These are phyloP conservation scores for Fusarium haematococcum DNA, from an alignment of 2,329 filamentous ascomycete genomes.

Conservation along the genomic window DNA sequence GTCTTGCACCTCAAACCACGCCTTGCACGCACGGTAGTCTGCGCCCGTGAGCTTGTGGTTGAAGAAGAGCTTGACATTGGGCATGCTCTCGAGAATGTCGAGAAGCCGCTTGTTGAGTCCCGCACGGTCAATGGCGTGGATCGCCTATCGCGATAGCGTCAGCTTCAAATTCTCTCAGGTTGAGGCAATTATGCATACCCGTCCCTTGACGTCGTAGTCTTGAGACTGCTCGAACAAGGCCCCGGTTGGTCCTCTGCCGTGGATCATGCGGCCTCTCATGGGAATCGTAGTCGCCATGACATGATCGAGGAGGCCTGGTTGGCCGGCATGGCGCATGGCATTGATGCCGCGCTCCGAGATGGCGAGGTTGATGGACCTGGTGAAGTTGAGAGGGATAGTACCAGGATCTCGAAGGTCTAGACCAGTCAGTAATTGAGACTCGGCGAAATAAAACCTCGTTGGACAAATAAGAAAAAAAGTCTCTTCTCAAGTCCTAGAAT, in stretches of 20 bases:
- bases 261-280: slow-evolving; percentile 97
- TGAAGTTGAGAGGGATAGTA: slow-evolving; percentile 91
- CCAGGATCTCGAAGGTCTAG: slow-evolving; percentile 86
- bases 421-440: slow-evolving; percentile 34
- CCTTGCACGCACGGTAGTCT: slow-evolving; percentile 81
- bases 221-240: slow-evolving; percentile 84
- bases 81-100: slow-evolving; percentile 83
- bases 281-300: slow-evolving; percentile 85
- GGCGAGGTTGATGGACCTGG: slow-evolving; percentile 97
- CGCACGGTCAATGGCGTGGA: slow-evolving; percentile 87
- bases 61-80: slow-evolving; percentile 93
- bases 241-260: slow-evolving; percentile 74
- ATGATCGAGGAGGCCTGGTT: slow-evolving; percentile 75
- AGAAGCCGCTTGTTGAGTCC: slow-evolving; percentile 86
- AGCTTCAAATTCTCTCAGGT: slow-evolving; percentile 1
- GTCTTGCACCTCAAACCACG: slow-evolving; percentile 82
- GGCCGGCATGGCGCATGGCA: slow-evolving; percentile 79
- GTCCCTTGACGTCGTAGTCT: slow-evolving; percentile 88
- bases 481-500: background rate
- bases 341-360: slow-evolving; percentile 94
- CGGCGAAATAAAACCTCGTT: slow-evolving; percentile 6
- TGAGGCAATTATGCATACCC: slow-evolving; percentile 65
- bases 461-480: background rate
- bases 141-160: slow-evolving; percentile 66
- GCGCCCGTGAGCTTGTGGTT: slow-evolving; percentile 93